Percentiles rank a stretch among this genome's conserved stretches.
Conservation (phyloP, 73 alveolate genomes). For the Paramecium pentaurelia region DNA sequence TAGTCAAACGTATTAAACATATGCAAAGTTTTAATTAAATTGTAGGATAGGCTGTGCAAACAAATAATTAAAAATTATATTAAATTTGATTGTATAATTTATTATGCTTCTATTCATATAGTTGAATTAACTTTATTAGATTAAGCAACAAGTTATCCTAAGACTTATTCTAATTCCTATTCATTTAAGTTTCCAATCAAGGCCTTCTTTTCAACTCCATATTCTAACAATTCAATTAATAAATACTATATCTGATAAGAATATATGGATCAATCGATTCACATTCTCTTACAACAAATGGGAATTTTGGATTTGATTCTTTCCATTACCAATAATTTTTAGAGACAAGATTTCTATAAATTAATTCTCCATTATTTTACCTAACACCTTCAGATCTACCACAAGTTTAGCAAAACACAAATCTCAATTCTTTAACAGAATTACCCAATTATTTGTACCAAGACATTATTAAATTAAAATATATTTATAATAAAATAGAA, state of each 20-base stretch:
- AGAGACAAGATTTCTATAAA: neutral
- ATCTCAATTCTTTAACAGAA: constrained; percentile 76
- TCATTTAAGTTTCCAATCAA: neutral
- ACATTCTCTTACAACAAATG: constrained; percentile 82
- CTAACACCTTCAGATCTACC: constrained; percentile 36
- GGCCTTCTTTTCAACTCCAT: neutral
- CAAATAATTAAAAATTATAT: neutral
- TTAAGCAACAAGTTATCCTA: neutral
- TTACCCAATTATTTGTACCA: constrained; percentile 73
- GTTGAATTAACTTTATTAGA: neutral
- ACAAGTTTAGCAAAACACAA: constrained; percentile 73
- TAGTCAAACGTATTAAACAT: neutral
- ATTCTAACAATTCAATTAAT: neutral
- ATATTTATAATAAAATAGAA: neutral
- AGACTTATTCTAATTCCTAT: neutral
- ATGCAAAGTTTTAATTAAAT: neutral
- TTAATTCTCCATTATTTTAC: neutral
- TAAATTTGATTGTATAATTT: neutral
- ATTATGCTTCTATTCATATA: neutral
- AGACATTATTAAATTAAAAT: constrained; percentile 58
- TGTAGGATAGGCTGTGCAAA: neutral
- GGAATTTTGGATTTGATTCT: constrained; percentile 69
- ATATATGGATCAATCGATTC: constrained; percentile 78
- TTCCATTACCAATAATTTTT: constrained; percentile 68
- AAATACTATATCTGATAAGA: constrained; percentile 72